Percentiles rank a stretch among this genome's conserved stretches.
Conservation (phyloP, 2,329 filamentous ascomycete species). For the Exophiala alcalophila region DNA sequence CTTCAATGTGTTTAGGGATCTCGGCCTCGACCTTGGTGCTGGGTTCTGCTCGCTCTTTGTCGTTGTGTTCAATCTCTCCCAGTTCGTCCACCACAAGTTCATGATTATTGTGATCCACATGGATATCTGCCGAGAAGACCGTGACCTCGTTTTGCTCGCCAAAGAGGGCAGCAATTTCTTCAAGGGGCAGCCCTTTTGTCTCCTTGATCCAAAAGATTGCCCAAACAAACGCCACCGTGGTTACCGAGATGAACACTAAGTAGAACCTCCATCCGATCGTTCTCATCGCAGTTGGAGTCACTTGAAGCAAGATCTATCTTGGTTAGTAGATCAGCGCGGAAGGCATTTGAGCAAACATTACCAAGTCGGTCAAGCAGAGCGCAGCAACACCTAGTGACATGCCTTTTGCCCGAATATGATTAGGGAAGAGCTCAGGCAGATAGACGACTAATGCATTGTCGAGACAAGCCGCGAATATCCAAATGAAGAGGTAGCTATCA, state of each 20-base stretch:
- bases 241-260: conserved; percentile 25
- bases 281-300: conserved; percentile 31
- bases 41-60: neutral
- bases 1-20: no score
- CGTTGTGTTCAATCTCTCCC: neutral
- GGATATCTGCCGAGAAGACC: conserved; percentile 12
- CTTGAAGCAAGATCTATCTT: conserved; percentile 13
- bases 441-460: conserved; percentile 17
- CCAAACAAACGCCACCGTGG: conserved; percentile 4
- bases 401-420: conserved; percentile 18
- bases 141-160: conserved; percentile 15
- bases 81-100: conserved; percentile 4
- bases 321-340: no score
- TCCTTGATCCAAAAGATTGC: conserved; percentile 24
- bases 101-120: conserved; percentile 3
- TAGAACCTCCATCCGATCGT: conserved; percentile 37
- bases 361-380: conserved; percentile 7
- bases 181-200: conserved; percentile 34
- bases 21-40: no score
- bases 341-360: no score
- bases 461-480: conserved; percentile 10
- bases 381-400: conserved; percentile 10
- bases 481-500: conserved; percentile 22
- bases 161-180: conserved; percentile 35
- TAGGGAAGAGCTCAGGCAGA: conserved; percentile 18